phyloP scores from a whole-genome alignment of 176 grass and related monocot species.

The Carex myosuroides region DNA sequence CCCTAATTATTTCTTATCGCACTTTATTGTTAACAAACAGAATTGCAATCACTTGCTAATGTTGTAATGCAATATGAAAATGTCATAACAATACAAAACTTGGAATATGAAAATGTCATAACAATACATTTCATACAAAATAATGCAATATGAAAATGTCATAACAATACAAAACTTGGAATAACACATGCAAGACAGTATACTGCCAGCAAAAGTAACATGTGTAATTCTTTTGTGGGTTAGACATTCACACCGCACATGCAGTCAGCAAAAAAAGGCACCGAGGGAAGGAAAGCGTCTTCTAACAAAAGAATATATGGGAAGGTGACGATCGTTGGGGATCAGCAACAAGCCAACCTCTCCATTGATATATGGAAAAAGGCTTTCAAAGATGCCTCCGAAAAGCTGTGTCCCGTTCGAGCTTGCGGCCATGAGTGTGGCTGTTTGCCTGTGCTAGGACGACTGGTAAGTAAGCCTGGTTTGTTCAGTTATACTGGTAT shows the following conservation, averaged over 20 bases:
- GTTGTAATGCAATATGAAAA: background rate
- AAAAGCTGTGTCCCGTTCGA: conserved; percentile 76
- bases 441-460: conserved; percentile 65
- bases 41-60: background rate
- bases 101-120: background rate
- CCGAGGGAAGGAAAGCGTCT: conserved; percentile 32
- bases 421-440: conserved; percentile 85
- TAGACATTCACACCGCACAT: conserved; percentile 85
- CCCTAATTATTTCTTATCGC: background rate
- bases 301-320: conserved; percentile 55
- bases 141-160: background rate
- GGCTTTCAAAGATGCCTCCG: conserved; percentile 80
- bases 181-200: conserved; percentile 2
- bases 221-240: background rate
- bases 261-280: conserved; percentile 49
- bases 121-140: background rate
- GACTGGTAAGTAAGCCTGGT: conserved; percentile 55
- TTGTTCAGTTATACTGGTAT: background rate
- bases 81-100: background rate
- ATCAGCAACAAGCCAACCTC: conserved; percentile 54
- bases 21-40: background rate
- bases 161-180: background rate
- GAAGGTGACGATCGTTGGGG: conserved; percentile 39
- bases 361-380: conserved; percentile 94
- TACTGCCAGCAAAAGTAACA: background rate